Evolutionary conservation across 306 rosid genomes (phyloP).

Genomic region (Prunus fruticosa): DNA sequence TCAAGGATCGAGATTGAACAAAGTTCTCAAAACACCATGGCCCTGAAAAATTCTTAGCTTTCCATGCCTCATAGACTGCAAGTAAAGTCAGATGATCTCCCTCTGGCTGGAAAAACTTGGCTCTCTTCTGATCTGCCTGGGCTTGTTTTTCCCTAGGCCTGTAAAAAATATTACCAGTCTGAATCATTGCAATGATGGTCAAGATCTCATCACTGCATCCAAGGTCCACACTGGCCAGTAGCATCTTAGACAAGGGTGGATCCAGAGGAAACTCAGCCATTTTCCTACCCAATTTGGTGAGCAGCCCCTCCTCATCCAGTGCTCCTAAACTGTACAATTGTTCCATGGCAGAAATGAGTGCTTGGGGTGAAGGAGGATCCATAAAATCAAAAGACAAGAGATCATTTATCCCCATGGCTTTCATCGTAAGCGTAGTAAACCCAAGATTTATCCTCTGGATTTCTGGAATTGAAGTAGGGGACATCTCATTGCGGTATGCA

Average conservation of each 20-base stretch:
- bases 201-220: constrained; percentile 4
- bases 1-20: background rate
- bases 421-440: background rate
- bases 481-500: constrained; percentile 7
- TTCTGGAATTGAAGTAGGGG: constrained; percentile 3
- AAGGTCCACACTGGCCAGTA: background rate
- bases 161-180: background rate
- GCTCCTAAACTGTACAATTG: constrained; percentile 2
- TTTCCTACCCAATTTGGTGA: background rate
- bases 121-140: constrained; percentile 7
- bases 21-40: constrained; percentile 2
- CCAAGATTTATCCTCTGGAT: constrained; percentile 5
- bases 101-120: constrained; percentile 3
- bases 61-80: background rate
- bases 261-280: constrained; percentile 1
- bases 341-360: constrained; percentile 4
- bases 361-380: constrained; percentile 4
- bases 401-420: background rate
- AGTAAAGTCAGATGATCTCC: constrained; percentile 2
- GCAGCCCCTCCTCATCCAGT: constrained; percentile 5
- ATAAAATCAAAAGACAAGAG: background rate
- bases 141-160: constrained; percentile 6
- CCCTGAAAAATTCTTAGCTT: constrained; percentile 2
- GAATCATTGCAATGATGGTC: constrained; percentile 5
- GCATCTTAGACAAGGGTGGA: background rate